phyloP scores from a whole-genome alignment of 2,329 filamentous ascomycete genomes.

The Fusarium succisae region DNA sequence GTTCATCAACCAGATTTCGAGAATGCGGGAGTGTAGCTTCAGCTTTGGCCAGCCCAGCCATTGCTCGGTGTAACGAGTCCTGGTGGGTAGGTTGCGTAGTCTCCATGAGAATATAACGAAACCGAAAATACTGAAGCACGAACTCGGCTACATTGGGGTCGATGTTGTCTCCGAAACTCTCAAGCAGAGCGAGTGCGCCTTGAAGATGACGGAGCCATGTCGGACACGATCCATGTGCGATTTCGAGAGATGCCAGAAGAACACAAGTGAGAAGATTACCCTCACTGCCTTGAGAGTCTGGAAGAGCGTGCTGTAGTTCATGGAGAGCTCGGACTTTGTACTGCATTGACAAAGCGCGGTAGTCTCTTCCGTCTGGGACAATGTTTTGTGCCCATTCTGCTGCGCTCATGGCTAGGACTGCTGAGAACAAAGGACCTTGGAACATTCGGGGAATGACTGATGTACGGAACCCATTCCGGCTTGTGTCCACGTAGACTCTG shows the following conservation, averaged over 20 bases:
- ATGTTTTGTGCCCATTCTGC: slow-evolving; percentile 37
- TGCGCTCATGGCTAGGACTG: slow-evolving; percentile 39
- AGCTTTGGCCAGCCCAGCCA: slow-evolving; percentile 13
- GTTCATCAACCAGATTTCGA: slow-evolving; percentile 32
- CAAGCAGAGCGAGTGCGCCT: slow-evolving; percentile 37
- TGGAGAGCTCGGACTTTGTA: slow-evolving; percentile 36
- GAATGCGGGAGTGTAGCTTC: slow-evolving; percentile 22
- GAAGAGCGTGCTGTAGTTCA: slow-evolving; percentile 27
- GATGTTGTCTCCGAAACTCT: slow-evolving; percentile 24
- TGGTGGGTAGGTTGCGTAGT: slow-evolving; percentile 29
- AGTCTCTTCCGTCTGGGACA: slow-evolving; percentile 28
- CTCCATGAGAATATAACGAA: slow-evolving; percentile 38
- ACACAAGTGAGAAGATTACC: slow-evolving; percentile 37
- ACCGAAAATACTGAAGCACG: slow-evolving; percentile 37
- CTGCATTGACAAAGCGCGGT: slow-evolving; percentile 30
- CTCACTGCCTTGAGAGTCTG: slow-evolving; percentile 21
- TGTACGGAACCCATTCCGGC: slow-evolving; percentile 32
- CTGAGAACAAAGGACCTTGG: slow-evolving; percentile 26
- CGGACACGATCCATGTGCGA: slow-evolving; percentile 35
- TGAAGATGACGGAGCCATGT: slow-evolving; percentile 37
- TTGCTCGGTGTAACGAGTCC: slow-evolving; percentile 18
- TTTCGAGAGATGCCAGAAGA: slow-evolving; percentile 36
- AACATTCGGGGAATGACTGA: slow-evolving; percentile 38
- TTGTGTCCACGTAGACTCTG: slow-evolving; percentile 38
- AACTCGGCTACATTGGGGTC: slow-evolving; percentile 33